These are phyloP conservation scores for Aspergillus tanneri DNA, from an alignment of 2,329 filamentous ascomycete genomes.

Conservation along the genomic window DNA sequence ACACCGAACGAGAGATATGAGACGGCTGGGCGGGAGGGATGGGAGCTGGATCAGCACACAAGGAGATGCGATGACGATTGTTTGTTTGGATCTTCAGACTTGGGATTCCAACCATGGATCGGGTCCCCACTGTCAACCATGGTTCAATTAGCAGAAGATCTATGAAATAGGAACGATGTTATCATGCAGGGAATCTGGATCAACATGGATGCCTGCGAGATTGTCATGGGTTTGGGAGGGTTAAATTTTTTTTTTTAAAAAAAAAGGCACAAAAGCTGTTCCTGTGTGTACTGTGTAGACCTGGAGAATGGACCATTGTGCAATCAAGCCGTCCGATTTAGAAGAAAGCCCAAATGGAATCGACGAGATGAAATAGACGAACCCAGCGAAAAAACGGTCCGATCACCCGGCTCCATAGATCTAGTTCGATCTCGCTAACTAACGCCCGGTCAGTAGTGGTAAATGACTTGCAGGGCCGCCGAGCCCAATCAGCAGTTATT, in stretches of 20 bases:
- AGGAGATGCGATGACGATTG: conserved; percentile 9
- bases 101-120: conserved; percentile 5
- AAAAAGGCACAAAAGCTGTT: too few relatives aligned
- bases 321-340: neutral
- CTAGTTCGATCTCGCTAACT: neutral
- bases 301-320: too few relatives aligned
- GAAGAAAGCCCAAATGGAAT: neutral
- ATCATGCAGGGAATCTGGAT: neutral
- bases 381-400: neutral
- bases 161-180: neutral
- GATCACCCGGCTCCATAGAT: neutral
- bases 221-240: neutral
- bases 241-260: too few relatives aligned
- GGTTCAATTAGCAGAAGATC: neutral
- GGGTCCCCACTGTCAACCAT: conserved; percentile 17
- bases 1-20: too few relatives aligned
- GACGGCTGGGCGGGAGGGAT: neutral
- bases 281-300: too few relatives aligned
- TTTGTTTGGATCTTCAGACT: conserved; percentile 18
- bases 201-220: neutral
- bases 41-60: neutral
- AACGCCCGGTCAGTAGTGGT: neutral
- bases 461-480: conserved; percentile 5
- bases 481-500: neutral
- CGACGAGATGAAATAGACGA: neutral